phyloP scores from a whole-genome alignment of 208 protist species.

The Naegleria fowleri region DNA sequence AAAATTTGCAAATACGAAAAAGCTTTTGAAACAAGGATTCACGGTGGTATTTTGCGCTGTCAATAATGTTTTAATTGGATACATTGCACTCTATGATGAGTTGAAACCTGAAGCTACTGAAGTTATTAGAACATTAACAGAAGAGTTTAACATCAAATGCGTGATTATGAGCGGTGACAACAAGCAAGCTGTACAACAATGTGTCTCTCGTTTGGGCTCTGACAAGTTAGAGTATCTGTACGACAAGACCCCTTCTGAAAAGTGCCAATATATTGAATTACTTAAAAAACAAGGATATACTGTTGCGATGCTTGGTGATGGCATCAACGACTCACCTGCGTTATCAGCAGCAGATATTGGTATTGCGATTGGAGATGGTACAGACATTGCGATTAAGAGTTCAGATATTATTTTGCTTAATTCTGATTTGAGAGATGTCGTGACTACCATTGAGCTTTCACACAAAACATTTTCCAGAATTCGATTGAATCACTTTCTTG shows the following conservation, averaged over 20 bases:
- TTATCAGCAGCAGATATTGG: slow-evolving; percentile 69
- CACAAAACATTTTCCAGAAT: slow-evolving; percentile 61
- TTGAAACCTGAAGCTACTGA: neutral
- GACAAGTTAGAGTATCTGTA: slow-evolving; percentile 26
- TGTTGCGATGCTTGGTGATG: slow-evolving; percentile 47
- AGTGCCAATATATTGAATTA: slow-evolving; percentile 65
- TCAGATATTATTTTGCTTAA: slow-evolving; percentile 68
- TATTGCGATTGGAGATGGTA: slow-evolving; percentile 73
- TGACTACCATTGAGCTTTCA: slow-evolving; percentile 58
- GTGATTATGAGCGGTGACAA: neutral
- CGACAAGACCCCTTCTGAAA: slow-evolving; percentile 67
- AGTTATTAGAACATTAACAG: neutral
- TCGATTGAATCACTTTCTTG: slow-evolving; percentile 68
- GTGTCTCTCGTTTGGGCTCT: neutral
- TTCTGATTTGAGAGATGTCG: slow-evolving; percentile 44
- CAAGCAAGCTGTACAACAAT: neutral
- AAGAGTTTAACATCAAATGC: neutral
- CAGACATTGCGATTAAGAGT: slow-evolving; percentile 67
- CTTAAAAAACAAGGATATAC: slow-evolving; percentile 47
- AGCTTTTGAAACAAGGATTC: neutral
- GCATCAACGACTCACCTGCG: slow-evolving; percentile 70
- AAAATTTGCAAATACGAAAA: neutral
- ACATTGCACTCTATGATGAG: neutral
- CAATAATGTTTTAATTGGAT: neutral
- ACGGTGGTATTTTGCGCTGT: neutral